Percentiles rank a stretch among this genome's conserved stretches.
Conservation (phyloP, 257 asterid genomes). For the Cruciata laevipes region DNA sequence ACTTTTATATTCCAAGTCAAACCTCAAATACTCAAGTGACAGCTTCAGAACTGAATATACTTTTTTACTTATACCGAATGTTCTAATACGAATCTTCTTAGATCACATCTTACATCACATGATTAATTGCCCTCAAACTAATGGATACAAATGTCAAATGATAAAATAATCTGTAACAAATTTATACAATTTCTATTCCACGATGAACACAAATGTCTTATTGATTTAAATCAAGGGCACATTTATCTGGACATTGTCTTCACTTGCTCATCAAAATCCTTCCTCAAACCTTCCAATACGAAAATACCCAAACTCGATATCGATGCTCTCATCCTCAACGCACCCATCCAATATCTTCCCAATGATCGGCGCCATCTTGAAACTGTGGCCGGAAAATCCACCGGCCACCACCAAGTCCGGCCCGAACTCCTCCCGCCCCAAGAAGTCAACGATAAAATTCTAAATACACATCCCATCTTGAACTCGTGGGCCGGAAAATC, state of each 20-base stretch:
- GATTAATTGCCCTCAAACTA: background rate
- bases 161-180: background rate
- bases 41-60: too few relatives aligned
- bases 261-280: too few relatives aligned
- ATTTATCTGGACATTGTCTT: too few relatives aligned
- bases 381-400: constrained; percentile 71
- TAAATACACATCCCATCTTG: too few relatives aligned
- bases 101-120: background rate
- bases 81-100: background rate
- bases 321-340: too few relatives aligned
- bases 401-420: constrained; percentile 65
- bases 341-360: too few relatives aligned
- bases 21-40: background rate
- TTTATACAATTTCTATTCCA: background rate
- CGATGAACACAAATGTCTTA: background rate
- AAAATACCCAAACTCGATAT: too few relatives aligned
- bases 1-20: background rate
- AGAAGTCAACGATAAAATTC: too few relatives aligned
- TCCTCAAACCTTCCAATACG: too few relatives aligned
- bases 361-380: too few relatives aligned
- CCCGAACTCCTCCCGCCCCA: constrained; percentile 72
- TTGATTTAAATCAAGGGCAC: too few relatives aligned
- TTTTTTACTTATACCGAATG: background rate
- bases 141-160: background rate
- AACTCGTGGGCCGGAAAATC: too few relatives aligned